Percentiles rank a stretch among this genome's conserved stretches.
Evolutionary conservation across 139 green algal genomes (phyloP).

Genomic region (Penium margaritaceum): DNA sequence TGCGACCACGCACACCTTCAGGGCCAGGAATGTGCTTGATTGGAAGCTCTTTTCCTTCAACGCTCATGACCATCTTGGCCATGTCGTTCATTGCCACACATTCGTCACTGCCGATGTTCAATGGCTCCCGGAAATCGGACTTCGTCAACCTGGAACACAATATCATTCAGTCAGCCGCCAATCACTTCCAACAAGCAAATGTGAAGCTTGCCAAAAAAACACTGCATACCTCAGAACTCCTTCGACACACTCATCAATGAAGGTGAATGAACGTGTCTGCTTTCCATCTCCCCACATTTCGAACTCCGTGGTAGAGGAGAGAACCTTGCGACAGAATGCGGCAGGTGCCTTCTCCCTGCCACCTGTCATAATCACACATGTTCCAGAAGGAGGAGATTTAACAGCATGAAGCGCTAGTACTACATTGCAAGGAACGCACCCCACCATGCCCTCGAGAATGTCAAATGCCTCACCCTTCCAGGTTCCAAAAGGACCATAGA

Average conservation of each 20-base stretch:
- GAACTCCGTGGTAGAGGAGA: slow-evolving; percentile 74
- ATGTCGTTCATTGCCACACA: slow-evolving; percentile 77
- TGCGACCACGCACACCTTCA: slow-evolving; percentile 94
- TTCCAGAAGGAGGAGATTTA: no score
- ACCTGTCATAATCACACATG: no score
- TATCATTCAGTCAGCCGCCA: no score
- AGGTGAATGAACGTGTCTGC: slow-evolving; percentile 97
- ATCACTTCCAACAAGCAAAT: no score
- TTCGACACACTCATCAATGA: slow-evolving; percentile 99
- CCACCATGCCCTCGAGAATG: no score
- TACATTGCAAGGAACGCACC: no score
- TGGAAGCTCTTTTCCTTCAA: slow-evolving; percentile 62
- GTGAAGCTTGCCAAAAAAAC: no score
- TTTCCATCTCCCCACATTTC: slow-evolving; percentile 99
- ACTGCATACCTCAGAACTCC: slow-evolving; percentile 82
- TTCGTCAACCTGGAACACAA: slow-evolving; percentile 82
- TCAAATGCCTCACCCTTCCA: slow-evolving; percentile 96
- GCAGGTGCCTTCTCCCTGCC: slow-evolving; percentile 97
- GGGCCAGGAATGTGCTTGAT: slow-evolving; percentile 97
- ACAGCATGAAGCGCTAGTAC: no score
- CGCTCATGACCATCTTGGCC: slow-evolving; percentile 45
- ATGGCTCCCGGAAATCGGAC: slow-evolving; percentile 85
- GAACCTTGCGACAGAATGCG: slow-evolving; percentile 93
- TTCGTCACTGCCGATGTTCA: slow-evolving; percentile 92
- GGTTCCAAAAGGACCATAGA: slow-evolving; percentile 90